Evolutionary conservation across 208 protist species (phyloP).

Genomic region (Wallacemonas sp.): DNA sequence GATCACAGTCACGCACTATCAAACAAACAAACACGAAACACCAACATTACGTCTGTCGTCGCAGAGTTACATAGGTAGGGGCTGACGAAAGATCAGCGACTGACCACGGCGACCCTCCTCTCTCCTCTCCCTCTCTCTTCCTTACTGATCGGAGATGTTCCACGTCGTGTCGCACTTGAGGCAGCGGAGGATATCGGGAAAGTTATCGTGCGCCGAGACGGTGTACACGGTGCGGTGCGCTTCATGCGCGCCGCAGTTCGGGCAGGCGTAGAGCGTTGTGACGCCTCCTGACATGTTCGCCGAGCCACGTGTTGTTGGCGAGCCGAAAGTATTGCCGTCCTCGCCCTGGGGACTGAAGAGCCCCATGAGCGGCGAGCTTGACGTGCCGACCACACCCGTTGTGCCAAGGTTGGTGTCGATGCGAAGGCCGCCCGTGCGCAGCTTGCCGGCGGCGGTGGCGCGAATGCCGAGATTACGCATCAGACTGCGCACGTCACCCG

Average conservation of each 20-base stretch:
- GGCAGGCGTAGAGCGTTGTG: slow-evolving; percentile 69
- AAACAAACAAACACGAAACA: too few relatives aligned
- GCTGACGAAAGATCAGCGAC: background rate
- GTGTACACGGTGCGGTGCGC: slow-evolving; percentile 67
- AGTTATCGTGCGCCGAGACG: slow-evolving; percentile 78
- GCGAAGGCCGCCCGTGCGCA: background rate
- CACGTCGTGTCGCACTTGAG: slow-evolving; percentile 64
- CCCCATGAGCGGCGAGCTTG: slow-evolving; percentile 32
- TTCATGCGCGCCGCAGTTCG: slow-evolving; percentile 61
- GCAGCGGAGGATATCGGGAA: slow-evolving; percentile 65
- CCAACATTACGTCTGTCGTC: too few relatives aligned
- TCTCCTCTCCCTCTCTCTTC: background rate
- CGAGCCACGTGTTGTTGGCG: slow-evolving; percentile 9
- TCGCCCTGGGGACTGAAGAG: slow-evolving; percentile 8
- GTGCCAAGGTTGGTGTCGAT: slow-evolving; percentile 8
- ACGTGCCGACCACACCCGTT: background rate
- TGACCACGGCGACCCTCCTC: background rate
- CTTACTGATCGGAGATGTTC: slow-evolving; percentile 55
- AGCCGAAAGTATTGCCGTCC: slow-evolving; percentile 12
- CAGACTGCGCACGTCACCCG: slow-evolving; percentile 33
- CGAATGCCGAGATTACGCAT: slow-evolving; percentile 24
- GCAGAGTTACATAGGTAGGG: background rate
- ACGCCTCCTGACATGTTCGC: slow-evolving; percentile 7
- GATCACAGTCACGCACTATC: too few relatives aligned
- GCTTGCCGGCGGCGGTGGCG: slow-evolving; percentile 2